Evolutionary conservation across 352 stramenopile species (phyloP).

Genomic region (Phytophthora agathidicida): DNA sequence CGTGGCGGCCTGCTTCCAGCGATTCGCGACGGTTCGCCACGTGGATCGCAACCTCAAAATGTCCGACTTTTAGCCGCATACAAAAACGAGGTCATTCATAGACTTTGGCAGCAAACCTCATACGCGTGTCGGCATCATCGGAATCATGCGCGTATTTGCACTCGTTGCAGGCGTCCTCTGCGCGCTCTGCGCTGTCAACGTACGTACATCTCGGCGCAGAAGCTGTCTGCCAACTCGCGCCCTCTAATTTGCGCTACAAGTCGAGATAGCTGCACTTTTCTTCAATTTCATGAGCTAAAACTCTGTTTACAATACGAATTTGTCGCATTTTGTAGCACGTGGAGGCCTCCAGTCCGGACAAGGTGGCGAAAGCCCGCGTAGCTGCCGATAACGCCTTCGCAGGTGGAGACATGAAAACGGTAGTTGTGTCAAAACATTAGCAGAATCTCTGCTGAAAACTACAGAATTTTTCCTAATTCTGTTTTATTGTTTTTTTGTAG

Average conservation of each 20-base stretch:
- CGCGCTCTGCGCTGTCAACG: constrained; percentile 22
- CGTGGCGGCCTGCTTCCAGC: too few species aligned
- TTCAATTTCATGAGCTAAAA: not conserved
- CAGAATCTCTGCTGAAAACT: too few species aligned
- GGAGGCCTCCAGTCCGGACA: constrained; percentile 41
- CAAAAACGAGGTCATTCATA: too few species aligned
- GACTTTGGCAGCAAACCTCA: too few species aligned
- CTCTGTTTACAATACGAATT: constrained; percentile 2
- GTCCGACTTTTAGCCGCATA: too few species aligned
- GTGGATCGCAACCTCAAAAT: too few species aligned
- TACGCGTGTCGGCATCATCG: too few species aligned
- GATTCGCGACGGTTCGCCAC: too few species aligned
- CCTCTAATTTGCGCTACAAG: not conserved
- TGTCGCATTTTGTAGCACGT: constrained; percentile 18
- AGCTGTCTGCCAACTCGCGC: not conserved
- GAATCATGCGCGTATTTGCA: constrained; percentile 36
- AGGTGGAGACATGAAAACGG: constrained; percentile 74
- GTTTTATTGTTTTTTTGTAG: constrained; percentile 23
- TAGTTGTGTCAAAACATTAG: too few species aligned
- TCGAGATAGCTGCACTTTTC: constrained; percentile 6
- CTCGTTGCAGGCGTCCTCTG: constrained; percentile 31
- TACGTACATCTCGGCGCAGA: constrained; percentile 5
- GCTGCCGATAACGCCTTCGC: constrained; percentile 82
- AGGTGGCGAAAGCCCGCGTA: constrained; percentile 64
- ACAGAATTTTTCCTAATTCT: too few species aligned